Evolutionary conservation across 345 rosid species (phyloP).

Genomic region (Arabidopsis suecica): DNA sequence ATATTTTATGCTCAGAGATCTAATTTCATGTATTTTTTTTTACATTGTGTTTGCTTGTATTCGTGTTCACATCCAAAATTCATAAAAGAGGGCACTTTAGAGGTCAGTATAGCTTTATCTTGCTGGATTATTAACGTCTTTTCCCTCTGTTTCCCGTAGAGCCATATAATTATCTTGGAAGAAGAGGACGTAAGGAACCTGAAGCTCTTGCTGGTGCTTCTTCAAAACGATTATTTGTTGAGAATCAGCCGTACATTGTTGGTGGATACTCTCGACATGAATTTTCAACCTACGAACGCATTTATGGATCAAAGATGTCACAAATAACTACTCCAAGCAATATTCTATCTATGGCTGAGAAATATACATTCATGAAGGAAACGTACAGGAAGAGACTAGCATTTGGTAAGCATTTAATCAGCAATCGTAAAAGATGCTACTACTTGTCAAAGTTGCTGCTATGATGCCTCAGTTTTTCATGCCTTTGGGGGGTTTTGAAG

Average conservation of each 20-base stretch:
- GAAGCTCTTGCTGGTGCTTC: conserved; percentile 94
- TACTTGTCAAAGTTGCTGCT: conserved; percentile 4
- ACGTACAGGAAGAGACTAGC: conserved; percentile 91
- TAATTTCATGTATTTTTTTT: not conserved
- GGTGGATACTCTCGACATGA: conserved; percentile 81
- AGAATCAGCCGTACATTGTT: conserved; percentile 88
- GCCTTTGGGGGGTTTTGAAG: conserved; percentile 2
- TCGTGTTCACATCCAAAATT: conserved; percentile 5
- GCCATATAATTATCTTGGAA: conserved; percentile 85
- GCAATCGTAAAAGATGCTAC: conserved; percentile 6
- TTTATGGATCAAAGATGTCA: conserved; percentile 61
- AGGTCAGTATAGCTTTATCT: conserved; percentile 14
- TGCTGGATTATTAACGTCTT: not conserved
- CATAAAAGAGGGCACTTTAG: not conserved
- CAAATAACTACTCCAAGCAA: conserved; percentile 63
- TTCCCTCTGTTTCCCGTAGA: conserved; percentile 52
- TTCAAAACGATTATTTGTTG: conserved; percentile 87
- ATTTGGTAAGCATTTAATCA: conserved; percentile 67
- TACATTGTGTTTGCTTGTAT: conserved; percentile 24
- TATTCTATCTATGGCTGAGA: conserved; percentile 83
- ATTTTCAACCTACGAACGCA: conserved; percentile 53
- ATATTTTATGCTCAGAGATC: conserved; percentile 5
- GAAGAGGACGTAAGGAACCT: conserved; percentile 97
- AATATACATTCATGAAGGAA: conserved; percentile 82
- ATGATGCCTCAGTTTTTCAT: conserved; percentile 13